A percentile compares a stretch with the other conserved stretches of the same genome.
Evolutionary conservation across 2,329 filamentous ascomycete species (phyloP).

Genomic region (Cylindrodendrum hubeiense): DNA sequence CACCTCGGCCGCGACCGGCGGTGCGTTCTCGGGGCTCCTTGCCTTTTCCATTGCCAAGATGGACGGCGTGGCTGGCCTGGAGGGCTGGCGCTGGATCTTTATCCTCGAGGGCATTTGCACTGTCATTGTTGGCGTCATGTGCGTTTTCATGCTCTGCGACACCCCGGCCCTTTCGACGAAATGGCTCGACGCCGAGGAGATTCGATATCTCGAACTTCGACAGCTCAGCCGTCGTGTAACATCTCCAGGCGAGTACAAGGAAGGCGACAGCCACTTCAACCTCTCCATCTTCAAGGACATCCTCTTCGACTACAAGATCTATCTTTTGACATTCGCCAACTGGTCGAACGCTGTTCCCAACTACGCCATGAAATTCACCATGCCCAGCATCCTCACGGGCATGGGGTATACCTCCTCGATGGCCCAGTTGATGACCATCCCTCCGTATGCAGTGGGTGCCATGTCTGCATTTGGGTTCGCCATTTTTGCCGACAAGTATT

Average conservation of each 20-base stretch:
- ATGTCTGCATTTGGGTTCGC: conserved; percentile 49
- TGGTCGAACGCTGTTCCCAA: conserved; percentile 56
- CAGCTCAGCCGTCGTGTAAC: conserved; percentile 47
- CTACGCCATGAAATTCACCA: conserved; percentile 50
- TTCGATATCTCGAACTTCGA: conserved; percentile 54
- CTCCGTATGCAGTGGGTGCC: conserved; percentile 52
- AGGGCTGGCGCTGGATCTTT: conserved; percentile 66
- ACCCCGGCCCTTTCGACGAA: conserved; percentile 49
- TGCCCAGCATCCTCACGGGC: conserved; percentile 54
- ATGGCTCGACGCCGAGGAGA: conserved; percentile 56
- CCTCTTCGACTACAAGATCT: conserved; percentile 61
- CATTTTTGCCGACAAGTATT: conserved; percentile 51
- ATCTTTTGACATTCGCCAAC: conserved; percentile 56
- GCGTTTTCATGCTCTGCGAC: conserved; percentile 62
- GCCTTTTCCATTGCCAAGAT: conserved; percentile 59
- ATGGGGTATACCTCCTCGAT: conserved; percentile 54
- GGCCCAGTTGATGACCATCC: conserved; percentile 50
- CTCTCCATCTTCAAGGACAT: conserved; percentile 52
- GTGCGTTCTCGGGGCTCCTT: conserved; percentile 60
- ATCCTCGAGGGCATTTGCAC: conserved; percentile 63
- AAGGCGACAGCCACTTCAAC: conserved; percentile 48
- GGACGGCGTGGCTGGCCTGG: conserved; percentile 57
- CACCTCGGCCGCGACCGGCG: conserved; percentile 51
- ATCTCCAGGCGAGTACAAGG: conserved; percentile 38
- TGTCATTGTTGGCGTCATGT: conserved; percentile 51